Base-by-base conservation (phyloP, 2,329 filamentous ascomycete species). In the Paecilomyces dactylethromorphus region DNA sequence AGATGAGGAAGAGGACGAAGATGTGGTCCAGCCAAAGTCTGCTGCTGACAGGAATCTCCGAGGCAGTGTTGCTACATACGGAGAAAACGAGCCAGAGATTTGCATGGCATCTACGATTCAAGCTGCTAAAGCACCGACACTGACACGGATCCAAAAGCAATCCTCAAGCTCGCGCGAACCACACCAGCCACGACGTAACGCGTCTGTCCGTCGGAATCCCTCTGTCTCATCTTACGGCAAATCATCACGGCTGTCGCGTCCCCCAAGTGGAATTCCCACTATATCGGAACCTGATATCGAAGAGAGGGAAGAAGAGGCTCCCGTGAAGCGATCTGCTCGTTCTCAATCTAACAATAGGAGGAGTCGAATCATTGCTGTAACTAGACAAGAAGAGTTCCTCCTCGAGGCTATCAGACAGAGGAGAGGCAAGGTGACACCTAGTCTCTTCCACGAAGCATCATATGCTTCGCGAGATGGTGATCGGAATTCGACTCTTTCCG, bases 311-410 rank as follows among this genome's bases (percentile, higher is more conserved):
- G 31, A 53, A 51, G 26, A 13, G n/a, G n/a, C 15, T 56, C 31
- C 26, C 18, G 24, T 12, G 62, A 31, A 55, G 50, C 45, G 66
- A 68, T 22, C 63, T 65, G 55, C 56, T 10, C 24, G 58, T 21
- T 60, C 70, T 2, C 66, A 65, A 31, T 68, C 65, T 53, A 56
- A 59, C 50, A 72, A 76, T 59, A 68, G 75, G 55, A 71, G 77
- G 60, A 79, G 78, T 60, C 74, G 77, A 50, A 68, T 82, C 21
- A 82, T 83, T 69, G 76, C 79, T 13, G 81, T 83, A 26, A 83
- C 81, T 0, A 72, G 78, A 57, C 80, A 82, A 65, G 81, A 83
- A 67, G 79, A 82, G 60, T 72, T 77, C 49, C 71, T 83, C 1
- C 68, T 83, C 3, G 79, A 80, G 63, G 78, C 80, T 1, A 77